Evolutionary conservation across 179 eudicot species (phyloP).

Genomic region (Silene coronaria): DNA sequence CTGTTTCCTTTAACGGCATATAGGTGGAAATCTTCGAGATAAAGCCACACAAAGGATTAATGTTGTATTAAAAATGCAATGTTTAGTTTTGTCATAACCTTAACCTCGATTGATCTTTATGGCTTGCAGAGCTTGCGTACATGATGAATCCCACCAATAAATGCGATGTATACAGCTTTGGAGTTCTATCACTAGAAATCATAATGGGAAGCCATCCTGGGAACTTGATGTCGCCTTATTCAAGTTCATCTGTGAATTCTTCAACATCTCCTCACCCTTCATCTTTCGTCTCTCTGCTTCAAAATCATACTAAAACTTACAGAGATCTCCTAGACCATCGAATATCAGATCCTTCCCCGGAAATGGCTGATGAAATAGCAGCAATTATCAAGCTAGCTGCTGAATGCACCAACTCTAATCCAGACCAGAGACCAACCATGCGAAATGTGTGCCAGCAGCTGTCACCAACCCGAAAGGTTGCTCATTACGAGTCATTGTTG

Average conservation of each 20-base stretch:
- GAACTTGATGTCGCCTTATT: constrained; percentile 5
- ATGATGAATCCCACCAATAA: constrained; percentile 34
- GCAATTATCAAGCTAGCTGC: constrained; percentile 27
- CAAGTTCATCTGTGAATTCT: constrained; percentile 14
- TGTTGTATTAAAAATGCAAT: background rate
- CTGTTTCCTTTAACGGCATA: too few species aligned
- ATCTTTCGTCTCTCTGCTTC: constrained; percentile 2
- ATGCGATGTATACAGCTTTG: constrained; percentile 44
- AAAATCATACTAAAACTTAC: background rate
- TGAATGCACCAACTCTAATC: constrained; percentile 26
- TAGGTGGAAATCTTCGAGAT: too few species aligned
- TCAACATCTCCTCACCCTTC: constrained; percentile 19
- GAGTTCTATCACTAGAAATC: constrained; percentile 32
- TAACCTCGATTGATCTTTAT: background rate
- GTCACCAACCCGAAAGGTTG: constrained; percentile 18
- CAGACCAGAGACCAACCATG: constrained; percentile 31
- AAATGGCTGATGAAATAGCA: constrained; percentile 25
- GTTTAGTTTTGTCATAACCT: background rate
- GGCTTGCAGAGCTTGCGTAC: constrained; percentile 34
- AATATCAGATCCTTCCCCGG: constrained; percentile 16
- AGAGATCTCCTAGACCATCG: constrained; percentile 31
- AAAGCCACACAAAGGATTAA: too few species aligned
- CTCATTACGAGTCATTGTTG: constrained; percentile 7
- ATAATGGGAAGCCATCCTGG: constrained; percentile 40
- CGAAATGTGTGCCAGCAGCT: constrained; percentile 23